Base-by-base conservation (phyloP, 1,284 basidiomycete genomes). In the Dichomitus squalens region DNA sequence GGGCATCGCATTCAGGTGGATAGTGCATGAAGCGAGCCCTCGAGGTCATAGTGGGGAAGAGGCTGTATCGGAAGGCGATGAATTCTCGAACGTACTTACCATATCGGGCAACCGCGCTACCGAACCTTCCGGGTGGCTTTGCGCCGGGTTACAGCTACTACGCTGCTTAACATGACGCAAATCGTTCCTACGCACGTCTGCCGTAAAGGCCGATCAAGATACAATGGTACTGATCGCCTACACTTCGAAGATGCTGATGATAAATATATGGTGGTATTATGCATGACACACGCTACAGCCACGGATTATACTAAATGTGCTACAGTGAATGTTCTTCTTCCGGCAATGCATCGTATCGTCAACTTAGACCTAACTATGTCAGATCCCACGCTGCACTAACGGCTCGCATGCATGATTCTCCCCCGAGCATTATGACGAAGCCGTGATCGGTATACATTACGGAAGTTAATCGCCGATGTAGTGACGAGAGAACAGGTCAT, bases 401-500 rank as follows among this genome's bases (percentile, higher is more conserved):
- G n/a, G n/a, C n/a, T n/a, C n/a, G n/a, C n/a, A n/a, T n/a, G n/a
- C n/a, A n/a, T n/a, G n/a, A n/a, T n/a, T n/a, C n/a, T n/a, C n/a
- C n/a, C n/a, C n/a, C n/a, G n/a, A n/a, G n/a, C n/a, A n/a, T n/a
- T n/a, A n/a, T n/a, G n/a, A 21, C n/a, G 41, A 43, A 21, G 41
- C 41, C 14, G 41, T n/a, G 25, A n/a, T 44, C 8, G 23, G 39
- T 49, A 35, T 41, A 43, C 7, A 41, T 40, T 20, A 20, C 25
- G 11, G 8, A 43, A 55, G 33, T 60, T 52, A 71, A 55, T 72
- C 70, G 49, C 70, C 60, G 50, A 76, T 71, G 53, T 78, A 78
- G 55, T 79, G 77, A 12, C 76, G 73, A 11, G 77, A 72, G 58
- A 79, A 79, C n/a, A 79, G 70, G 52, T 79, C 78, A 52, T 80